Evolutionary conservation across 805 yeast species (phyloP), one percentile per base, ranked within the genome.

Genomic region (Saccharomycopsis selenospora): DNA sequence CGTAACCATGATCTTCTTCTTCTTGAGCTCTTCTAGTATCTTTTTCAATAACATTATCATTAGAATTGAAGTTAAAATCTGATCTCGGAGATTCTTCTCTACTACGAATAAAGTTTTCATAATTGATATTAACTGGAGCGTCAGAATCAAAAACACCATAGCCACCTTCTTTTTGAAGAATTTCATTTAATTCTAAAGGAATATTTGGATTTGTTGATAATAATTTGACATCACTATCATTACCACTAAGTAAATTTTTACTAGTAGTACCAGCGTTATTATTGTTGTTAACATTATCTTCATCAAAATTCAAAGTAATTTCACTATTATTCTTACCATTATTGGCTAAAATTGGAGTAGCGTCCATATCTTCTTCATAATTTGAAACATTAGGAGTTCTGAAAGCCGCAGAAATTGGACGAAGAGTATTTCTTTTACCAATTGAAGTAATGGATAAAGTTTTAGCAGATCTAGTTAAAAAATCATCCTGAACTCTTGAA

Each of bases 391-490:
- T n/a, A 4, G 54, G 54, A 17, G 54, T 50, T 18, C 43, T 28
- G 42, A 50, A 50, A 1, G 54, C 51, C 4, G 51, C 51, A 3
- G 51, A 47, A 30, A 50, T 50, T 24, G 54, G 54, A 4, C 54
- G 14, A 4, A 50, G 40, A 4, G 49, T 43, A 7, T 40, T 50
- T 27, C 51, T 43, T 20, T 50, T 50, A 10, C 48, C 42, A 17
- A 47, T 23, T 13, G 46, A 40, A 22, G 43, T 43, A 2, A 43
- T 46, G 7, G 51, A 47, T 14, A 50, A 41, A 26, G 54, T 50
- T 26, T 50, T 50, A 3, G 54, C 50, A 10, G 49, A 44, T 29
- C 54, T 28, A 11, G 51, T 43, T 5, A 48, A 25, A 25, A 50
- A 50, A 20, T 50, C 54, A 17, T 50, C 53, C 25, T 46, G 50